Evolutionary conservation across 768 basidiomycete genomes (phyloP).

Genomic region (Calvatia gigantea): DNA sequence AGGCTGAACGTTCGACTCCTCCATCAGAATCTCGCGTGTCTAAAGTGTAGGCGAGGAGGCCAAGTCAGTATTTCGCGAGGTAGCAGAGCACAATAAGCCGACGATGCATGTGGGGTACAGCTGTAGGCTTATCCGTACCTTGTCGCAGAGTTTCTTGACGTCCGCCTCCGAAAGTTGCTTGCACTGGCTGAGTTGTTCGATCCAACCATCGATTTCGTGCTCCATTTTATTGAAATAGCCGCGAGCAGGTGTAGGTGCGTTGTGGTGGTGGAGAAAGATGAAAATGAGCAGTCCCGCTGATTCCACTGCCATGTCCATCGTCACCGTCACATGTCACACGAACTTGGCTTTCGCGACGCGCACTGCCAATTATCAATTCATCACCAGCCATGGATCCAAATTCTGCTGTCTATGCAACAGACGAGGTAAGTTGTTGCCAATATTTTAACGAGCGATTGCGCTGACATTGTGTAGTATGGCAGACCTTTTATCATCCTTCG

Average conservation of each 20-base stretch:
- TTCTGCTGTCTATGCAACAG: slow-evolving; percentile 81
- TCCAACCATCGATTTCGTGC: slow-evolving; percentile 94
- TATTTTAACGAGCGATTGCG: neutral
- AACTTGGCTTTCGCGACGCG: slow-evolving; percentile 29
- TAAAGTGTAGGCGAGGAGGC: slow-evolving; percentile 30
- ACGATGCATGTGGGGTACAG: slow-evolving; percentile 5
- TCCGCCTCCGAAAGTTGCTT: slow-evolving; percentile 94
- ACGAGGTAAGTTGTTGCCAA: slow-evolving; percentile 53
- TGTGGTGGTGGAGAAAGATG: slow-evolving; percentile 30
- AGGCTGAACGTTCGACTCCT: slow-evolving; percentile 98
- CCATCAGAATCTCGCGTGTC: slow-evolving; percentile 98
- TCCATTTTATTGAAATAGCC: slow-evolving; percentile 38
- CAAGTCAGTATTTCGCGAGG: slow-evolving; percentile 5
- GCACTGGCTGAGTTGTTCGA: slow-evolving; percentile 94
- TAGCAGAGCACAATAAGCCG: slow-evolving; percentile 11
- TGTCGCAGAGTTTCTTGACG: slow-evolving; percentile 98
- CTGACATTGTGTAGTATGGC: slow-evolving; percentile 61
- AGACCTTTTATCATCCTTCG: slow-evolving; percentile 97
- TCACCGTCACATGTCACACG: slow-evolving; percentile 33
- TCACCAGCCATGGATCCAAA: slow-evolving; percentile 35
- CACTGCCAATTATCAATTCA: slow-evolving; percentile 19
- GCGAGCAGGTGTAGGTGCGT: slow-evolving; percentile 25
- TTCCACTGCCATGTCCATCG: slow-evolving; percentile 18
- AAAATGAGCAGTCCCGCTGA: slow-evolving; percentile 25
- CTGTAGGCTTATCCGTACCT: slow-evolving; percentile 51